These are phyloP conservation scores for Chrysoporthe deuterocubensis DNA, from an alignment of 2,329 filamentous ascomycete species.

Conservation along the genomic window DNA sequence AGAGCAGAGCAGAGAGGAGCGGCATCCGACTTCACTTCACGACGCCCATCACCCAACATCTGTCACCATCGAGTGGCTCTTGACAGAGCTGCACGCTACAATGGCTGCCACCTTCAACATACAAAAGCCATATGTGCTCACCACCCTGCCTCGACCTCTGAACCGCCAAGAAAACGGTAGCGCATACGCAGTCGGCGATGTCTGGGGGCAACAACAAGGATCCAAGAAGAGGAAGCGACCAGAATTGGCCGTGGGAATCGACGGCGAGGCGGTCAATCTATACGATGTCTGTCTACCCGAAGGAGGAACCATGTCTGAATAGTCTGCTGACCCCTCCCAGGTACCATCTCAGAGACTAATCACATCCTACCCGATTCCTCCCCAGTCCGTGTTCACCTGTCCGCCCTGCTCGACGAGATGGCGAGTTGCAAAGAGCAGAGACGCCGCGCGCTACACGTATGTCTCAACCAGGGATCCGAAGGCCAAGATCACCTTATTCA, in stretches of 20 bases:
- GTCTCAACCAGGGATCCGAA: constrained; percentile 56
- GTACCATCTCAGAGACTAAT: constrained; percentile 64
- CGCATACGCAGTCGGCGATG: constrained; percentile 62
- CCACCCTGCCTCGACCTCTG: constrained; percentile 61
- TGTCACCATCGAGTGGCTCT: background rate
- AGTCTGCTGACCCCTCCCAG: constrained; percentile 44
- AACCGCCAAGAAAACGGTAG: constrained; percentile 49
- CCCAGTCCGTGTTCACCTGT: constrained; percentile 67
- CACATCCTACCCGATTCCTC: constrained; percentile 69
- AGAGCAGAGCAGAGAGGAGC: background rate
- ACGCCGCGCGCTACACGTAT: constrained; percentile 64
- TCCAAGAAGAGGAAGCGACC: constrained; percentile 66
- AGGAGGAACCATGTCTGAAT: background rate
- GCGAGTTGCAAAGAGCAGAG: constrained; percentile 51
- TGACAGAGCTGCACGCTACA: constrained; percentile 9
- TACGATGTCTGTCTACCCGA: constrained; percentile 59
- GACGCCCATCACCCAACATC: background rate
- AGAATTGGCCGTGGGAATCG: constrained; percentile 64
- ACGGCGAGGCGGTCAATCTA: constrained; percentile 68
- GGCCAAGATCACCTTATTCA: constrained; percentile 62
- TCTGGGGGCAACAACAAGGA: constrained; percentile 62
- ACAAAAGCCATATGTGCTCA: constrained; percentile 67
- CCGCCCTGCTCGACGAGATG: constrained; percentile 62
- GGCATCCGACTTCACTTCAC: background rate
- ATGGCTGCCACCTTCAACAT: constrained; percentile 67